A percentile compares a stretch with the other conserved stretches of the same genome.
Evolutionary conservation across 2,329 filamentous ascomycete genomes (phyloP).

Genomic region (Scolecobasidium constrictum): DNA sequence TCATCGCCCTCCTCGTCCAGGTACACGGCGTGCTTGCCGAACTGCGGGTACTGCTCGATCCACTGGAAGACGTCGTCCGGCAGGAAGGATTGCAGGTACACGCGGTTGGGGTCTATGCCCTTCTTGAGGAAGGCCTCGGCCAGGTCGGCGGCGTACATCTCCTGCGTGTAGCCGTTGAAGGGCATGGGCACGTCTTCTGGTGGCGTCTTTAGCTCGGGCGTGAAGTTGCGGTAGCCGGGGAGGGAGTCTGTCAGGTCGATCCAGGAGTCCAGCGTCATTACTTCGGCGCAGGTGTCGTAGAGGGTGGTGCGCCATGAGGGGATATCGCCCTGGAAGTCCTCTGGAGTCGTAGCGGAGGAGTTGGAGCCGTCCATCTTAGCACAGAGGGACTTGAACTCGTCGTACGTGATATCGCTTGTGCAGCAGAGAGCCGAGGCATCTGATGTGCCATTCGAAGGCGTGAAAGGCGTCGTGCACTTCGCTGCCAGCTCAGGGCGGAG

Average conservation of each 20-base stretch:
- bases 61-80: constrained; percentile 56
- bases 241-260: constrained; percentile 45
- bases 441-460: constrained; percentile 15
- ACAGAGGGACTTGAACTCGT: constrained; percentile 57
- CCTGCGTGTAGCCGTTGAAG: constrained; percentile 54
- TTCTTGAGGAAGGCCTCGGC: constrained; percentile 30
- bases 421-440: constrained; percentile 55
- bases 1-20: constrained; percentile 50
- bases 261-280: constrained; percentile 51
- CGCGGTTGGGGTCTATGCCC: constrained; percentile 26
- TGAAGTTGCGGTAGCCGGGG: constrained; percentile 49
- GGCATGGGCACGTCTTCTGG: constrained; percentile 55
- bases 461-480: constrained; percentile 26
- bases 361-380: constrained; percentile 56
- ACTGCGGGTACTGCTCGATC: constrained; percentile 50
- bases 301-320: constrained; percentile 54
- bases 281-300: constrained; percentile 53
- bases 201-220: constrained; percentile 56
- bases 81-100: constrained; percentile 54
- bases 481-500: constrained; percentile 21
- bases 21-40: constrained; percentile 51
- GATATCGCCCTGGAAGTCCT: constrained; percentile 48
- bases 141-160: constrained; percentile 53
- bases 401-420: constrained; percentile 58
- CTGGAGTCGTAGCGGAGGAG: constrained; percentile 45